phyloP scores from a whole-genome alignment of 164 flowering plant species.

The Nymphaea thermarum region DNA sequence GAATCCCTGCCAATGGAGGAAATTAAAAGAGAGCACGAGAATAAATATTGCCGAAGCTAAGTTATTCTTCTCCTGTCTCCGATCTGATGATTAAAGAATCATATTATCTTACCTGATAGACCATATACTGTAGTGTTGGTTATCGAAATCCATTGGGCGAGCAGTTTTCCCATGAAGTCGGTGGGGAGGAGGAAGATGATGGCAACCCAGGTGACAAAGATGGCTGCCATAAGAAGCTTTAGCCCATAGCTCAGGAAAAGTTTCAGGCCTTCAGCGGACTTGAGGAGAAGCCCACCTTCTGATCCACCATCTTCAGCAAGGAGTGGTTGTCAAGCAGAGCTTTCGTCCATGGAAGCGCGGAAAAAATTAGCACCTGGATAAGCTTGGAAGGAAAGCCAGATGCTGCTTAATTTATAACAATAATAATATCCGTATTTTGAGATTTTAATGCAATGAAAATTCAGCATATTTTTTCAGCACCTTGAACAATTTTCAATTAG shows the following conservation, averaged over 20 bases:
- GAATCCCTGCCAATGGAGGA: conserved; percentile 38
- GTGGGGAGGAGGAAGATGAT: conserved; percentile 45
- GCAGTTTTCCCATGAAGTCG: conserved; percentile 11
- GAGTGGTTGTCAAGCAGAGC: conserved; percentile 24
- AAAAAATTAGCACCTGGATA: not conserved
- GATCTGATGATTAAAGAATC: too few species aligned
- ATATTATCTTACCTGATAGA: conserved; percentile 22
- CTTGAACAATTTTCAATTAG: too few species aligned
- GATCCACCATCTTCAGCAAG: conserved; percentile 10
- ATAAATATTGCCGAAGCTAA: conserved; percentile 5
- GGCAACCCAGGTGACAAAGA: conserved; percentile 49
- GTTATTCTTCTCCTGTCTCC: too few species aligned
- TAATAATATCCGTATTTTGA: not conserved
- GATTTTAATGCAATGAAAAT: not conserved
- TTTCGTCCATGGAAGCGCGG: conserved; percentile 15
- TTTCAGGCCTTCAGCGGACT: conserved; percentile 9
- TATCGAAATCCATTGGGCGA: conserved; percentile 11
- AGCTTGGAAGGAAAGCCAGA: not conserved
- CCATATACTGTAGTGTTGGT: conserved; percentile 36
- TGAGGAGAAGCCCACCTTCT: conserved; percentile 7
- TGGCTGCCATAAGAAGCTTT: conserved; percentile 39
- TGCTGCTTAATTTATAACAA: too few species aligned
- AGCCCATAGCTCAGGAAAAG: conserved; percentile 32
- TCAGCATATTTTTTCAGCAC: too few species aligned
- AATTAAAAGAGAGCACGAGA: not conserved